Evolutionary conservation across 768 basidiomycete species (phyloP), one percentile per base, ranked within the genome.

Genomic region (Tubosaeta sp.): DNA sequence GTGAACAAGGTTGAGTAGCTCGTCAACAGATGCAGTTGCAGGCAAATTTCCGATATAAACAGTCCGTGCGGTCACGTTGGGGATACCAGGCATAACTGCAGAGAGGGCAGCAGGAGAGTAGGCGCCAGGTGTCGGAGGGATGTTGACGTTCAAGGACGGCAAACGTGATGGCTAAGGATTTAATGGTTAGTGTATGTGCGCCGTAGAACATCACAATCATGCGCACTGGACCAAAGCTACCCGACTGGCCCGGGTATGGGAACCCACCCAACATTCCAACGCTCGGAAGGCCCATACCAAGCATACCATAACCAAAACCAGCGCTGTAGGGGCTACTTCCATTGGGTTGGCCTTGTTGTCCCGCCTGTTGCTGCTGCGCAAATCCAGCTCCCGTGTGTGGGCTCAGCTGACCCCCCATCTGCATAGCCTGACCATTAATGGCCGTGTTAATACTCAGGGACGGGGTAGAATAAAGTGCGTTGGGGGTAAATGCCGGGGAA

Each of bases 21-120:
- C 95, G 69, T 99, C 96, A 48, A 99, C 94, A 16, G 93, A 94
- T 0, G 95, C 95, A 22, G 91, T 93, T 5, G 90, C 78, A 18
- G 96, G 96, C 35, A 99, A 79, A 72, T 96, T 95, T 55, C 96
- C 95, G 48, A 99, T 86, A 68, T 97, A 99, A 43, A 98, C 94
- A 0, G 95, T 99, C 48, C 95, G 89, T 9, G 88, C 90, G 1
- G 80, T 80, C 14, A 70, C 67, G 52, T 76, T 79, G 27, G 83
- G 82, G 21, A 76, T 70, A 11, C 76, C 79, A 31, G 80, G 80
- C 4, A 86, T 81, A 0, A 87, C 83, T 18, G 89, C 90, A 4
- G 80, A 82, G 39, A 89, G 75, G 1, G 87, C 89, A 5, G 83
- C 86, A 18, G 90, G 88, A 8, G 86, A 89, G 65, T 92, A 91